Base-by-base conservation (phyloP, 805 yeast genomes). In the Blastobotrys robertii region DNA sequence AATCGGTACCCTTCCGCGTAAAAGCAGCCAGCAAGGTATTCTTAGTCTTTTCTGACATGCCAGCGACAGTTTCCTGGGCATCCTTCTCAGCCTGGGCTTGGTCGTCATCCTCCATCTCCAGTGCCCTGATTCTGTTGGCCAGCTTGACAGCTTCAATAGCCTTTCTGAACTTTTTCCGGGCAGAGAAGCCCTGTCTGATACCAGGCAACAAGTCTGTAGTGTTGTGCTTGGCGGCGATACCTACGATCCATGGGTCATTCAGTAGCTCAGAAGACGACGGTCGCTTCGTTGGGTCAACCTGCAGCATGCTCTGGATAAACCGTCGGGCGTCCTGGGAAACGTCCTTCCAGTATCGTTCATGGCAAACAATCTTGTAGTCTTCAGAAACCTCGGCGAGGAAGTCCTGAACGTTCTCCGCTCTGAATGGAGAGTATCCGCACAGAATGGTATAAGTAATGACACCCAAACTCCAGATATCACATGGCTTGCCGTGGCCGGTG, bases 401-500 rank as follows among this genome's bases (percentile, higher is more conserved):
- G 43, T 84, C 94, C 43, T 72, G 74, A 1, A 83, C 85, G 38
- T 76, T 80, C 57, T 88, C 96, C 0, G 95, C 77, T 40, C 88
- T 67, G 62, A 90, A 86, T 3, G 97, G 96, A 4, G 94, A 81
- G 59, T 87, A 86, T 0, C 98, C 98, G 52, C 92, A 86, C 37
- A 90, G 69, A 37, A 88, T 65, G 0, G 97, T 88, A 62, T 86
- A 92, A 0, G 95, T 77, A 37, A 90, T 85, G 7, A 90, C 94
- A 30, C 98, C 98, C 33, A 90, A 59, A 1, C 95, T 83, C 98
- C 98, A 90, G 43, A 90, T 75, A 60, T 90, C 98, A 64, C 96
- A 90, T 1, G 96, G 90, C 55, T 84, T 85, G 33, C 96, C 95
- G 63, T 90, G 97, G 7, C 96, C 97, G 33, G 70, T 68, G 11